phyloP scores from a whole-genome alignment of 73 alveolate genomes.

The Stentor roeselii region DNA sequence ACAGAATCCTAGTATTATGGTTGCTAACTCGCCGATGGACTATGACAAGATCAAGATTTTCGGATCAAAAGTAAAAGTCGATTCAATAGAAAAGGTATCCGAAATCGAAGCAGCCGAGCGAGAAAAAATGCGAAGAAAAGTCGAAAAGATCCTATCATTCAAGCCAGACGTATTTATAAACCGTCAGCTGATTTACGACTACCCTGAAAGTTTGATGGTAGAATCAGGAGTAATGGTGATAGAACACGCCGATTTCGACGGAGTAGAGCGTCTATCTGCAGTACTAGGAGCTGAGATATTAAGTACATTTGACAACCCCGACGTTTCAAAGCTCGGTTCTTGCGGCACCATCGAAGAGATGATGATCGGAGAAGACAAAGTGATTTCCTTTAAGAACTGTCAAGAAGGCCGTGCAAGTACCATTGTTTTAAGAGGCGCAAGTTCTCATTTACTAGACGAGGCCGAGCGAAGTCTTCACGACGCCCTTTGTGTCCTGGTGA shows the following conservation, averaged over 20 bases:
- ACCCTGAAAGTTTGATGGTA: conserved; percentile 93
- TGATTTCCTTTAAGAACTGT: conserved; percentile 89
- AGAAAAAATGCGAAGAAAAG: conserved; percentile 91
- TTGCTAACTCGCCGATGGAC: conserved; percentile 97
- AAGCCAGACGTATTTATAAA: conserved; percentile 93
- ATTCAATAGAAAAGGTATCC: conserved; percentile 89
- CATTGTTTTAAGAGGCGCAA: conserved; percentile 95
- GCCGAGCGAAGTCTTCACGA: conserved; percentile 97
- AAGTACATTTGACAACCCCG: conserved; percentile 95
- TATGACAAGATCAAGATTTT: conserved; percentile 94
- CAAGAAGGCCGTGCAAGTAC: conserved; percentile 89
- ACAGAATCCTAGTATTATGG: conserved; percentile 83
- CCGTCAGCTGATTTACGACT: conserved; percentile 94
- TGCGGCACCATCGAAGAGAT: conserved; percentile 93
- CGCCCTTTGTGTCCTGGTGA: conserved; percentile 91
- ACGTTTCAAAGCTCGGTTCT: conserved; percentile 76
- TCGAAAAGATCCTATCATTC: conserved; percentile 83
- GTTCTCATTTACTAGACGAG: conserved; percentile 93
- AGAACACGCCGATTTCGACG: conserved; percentile 99
- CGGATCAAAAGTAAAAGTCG: conserved; percentile 94
- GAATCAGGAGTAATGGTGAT: conserved; percentile 95
- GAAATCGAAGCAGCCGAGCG: conserved; percentile 96
- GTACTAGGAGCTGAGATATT: conserved; percentile 96
- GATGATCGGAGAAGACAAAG: conserved; percentile 98
- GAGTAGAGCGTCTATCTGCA: conserved; percentile 97